A percentile compares a stretch with the other conserved stretches of the same genome.
Conservation (phyloP, 495 filamentous ascomycete genomes). For the Elasticomyces elasticus region DNA sequence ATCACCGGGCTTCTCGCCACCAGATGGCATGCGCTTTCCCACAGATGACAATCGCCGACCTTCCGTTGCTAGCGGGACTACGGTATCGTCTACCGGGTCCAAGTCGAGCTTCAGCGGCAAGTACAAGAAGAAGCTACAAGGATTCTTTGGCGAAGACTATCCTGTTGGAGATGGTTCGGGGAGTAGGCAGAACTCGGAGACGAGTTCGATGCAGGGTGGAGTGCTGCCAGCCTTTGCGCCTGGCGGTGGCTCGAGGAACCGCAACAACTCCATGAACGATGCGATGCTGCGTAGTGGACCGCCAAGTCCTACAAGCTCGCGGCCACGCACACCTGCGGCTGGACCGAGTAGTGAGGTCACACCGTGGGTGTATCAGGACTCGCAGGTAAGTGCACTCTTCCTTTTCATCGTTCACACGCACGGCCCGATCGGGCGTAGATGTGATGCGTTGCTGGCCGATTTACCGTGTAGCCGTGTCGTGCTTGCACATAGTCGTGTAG, state of each 20-base stretch:
- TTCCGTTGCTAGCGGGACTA: slow-evolving; percentile 79
- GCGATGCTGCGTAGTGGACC: slow-evolving; percentile 45
- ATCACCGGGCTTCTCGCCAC: slow-evolving; percentile 58
- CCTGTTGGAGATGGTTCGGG: slow-evolving; percentile 1
- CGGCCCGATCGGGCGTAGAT: too few relatives aligned
- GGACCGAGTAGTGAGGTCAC: slow-evolving; percentile 87
- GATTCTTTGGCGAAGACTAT: slow-evolving; percentile 82
- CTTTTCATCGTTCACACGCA: too few relatives aligned
- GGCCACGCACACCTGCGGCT: slow-evolving; percentile 57
- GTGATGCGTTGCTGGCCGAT: too few relatives aligned
- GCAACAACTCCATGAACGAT: slow-evolving; percentile 61
- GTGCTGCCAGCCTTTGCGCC: slow-evolving; percentile 12
- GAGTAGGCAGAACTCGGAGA: slow-evolving; percentile 52
- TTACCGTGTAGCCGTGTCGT: background rate
- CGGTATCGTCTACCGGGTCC: slow-evolving; percentile 82
- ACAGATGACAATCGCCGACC: slow-evolving; percentile 71
- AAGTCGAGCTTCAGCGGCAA: slow-evolving; percentile 59
- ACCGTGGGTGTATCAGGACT: slow-evolving; percentile 90
- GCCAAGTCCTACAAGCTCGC: slow-evolving; percentile 51
- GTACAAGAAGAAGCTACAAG: slow-evolving; percentile 65
- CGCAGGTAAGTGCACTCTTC: slow-evolving; percentile 57
- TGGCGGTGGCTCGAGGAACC: slow-evolving; percentile 47
- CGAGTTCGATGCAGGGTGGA: slow-evolving; percentile 46
- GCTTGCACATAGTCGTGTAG: background rate
- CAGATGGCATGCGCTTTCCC: slow-evolving; percentile 59